Conservation (phyloP, 2,329 filamentous ascomycete species). For the Phaeophleospora eucalypticola region DNA sequence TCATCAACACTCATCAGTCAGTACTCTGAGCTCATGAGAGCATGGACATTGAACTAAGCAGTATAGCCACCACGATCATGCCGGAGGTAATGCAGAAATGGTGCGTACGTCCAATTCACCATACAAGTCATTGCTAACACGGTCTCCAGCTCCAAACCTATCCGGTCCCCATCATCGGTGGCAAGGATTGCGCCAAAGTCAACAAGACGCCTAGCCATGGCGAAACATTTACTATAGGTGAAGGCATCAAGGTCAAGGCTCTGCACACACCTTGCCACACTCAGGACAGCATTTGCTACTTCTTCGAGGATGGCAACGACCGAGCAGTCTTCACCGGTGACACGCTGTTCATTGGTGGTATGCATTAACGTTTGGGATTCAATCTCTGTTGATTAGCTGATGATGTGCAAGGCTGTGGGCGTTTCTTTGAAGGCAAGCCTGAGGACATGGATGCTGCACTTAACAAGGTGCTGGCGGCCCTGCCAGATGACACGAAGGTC, state of each 20-base stretch:
- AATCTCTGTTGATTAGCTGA: no score
- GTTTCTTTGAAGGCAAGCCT: constrained; percentile 90
- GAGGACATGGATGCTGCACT: constrained; percentile 89
- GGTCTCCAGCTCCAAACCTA: constrained; percentile 56
- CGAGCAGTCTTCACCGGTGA: constrained; percentile 92
- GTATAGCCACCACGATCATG: constrained; percentile 82
- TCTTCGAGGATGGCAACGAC: constrained; percentile 73
- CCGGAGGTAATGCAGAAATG: constrained; percentile 82
- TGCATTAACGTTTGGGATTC: no score
- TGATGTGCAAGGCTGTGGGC: constrained; percentile 92
- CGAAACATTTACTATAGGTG: constrained; percentile 75
- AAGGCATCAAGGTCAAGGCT: constrained; percentile 72
- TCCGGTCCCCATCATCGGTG: constrained; percentile 75
- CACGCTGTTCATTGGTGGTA: constrained; percentile 89
- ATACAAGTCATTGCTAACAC: neutral
- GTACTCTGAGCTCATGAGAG: constrained; percentile 31
- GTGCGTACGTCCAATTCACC: constrained; percentile 44
- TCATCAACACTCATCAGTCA: constrained; percentile 97
- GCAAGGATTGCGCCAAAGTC: constrained; percentile 78
- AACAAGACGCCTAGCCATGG: constrained; percentile 71
- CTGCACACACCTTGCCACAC: constrained; percentile 98
- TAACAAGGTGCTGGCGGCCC: constrained; percentile 73
- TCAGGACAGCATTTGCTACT: constrained; percentile 96
- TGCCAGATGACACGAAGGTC: constrained; percentile 88
- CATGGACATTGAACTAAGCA: constrained; percentile 1